Conservation (phyloP, 169 alveolate species). For the Amoebophrya sp. region DNA sequence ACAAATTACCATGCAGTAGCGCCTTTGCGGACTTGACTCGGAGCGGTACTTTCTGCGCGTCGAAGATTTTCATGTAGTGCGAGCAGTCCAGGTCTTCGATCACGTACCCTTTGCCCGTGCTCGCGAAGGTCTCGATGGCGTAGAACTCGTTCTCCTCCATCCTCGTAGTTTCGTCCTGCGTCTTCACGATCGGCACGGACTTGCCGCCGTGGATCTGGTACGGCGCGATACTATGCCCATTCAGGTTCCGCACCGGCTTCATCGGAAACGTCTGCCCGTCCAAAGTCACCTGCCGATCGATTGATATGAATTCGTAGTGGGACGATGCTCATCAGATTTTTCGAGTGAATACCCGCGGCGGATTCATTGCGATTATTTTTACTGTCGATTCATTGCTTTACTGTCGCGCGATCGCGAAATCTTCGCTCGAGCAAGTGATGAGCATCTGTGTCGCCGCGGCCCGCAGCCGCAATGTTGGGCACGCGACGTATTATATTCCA, state of each 20-base stretch:
- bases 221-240: slow-evolving; percentile 96
- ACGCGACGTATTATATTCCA: too few species aligned
- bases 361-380: too few species aligned
- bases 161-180: slow-evolving; percentile 48
- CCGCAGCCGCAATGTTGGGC: too few species aligned
- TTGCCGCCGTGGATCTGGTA: slow-evolving; percentile 93
- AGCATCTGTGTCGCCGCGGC: too few species aligned
- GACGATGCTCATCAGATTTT: too few species aligned
- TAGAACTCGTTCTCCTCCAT: slow-evolving; percentile 99
- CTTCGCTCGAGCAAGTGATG: too few species aligned
- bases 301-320: too few species aligned
- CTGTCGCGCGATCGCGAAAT: too few species aligned
- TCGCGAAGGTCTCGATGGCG: slow-evolving; percentile 99
- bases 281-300: too few species aligned
- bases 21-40: slow-evolving; percentile 81
- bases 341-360: too few species aligned
- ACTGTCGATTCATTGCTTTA: too few species aligned
- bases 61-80: slow-evolving; percentile 90
- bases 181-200: slow-evolving; percentile 95
- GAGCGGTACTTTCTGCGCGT: slow-evolving; percentile 69
- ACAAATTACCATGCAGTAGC: slow-evolving; percentile 41
- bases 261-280: slow-evolving; percentile 64
- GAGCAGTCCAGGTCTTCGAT: slow-evolving; percentile 76
- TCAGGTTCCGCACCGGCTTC: slow-evolving; percentile 87
- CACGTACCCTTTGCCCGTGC: slow-evolving; percentile 91